phyloP scores from a whole-genome alignment of 1,284 basidiomycete genomes.

The Laetiporus sulphureus region DNA sequence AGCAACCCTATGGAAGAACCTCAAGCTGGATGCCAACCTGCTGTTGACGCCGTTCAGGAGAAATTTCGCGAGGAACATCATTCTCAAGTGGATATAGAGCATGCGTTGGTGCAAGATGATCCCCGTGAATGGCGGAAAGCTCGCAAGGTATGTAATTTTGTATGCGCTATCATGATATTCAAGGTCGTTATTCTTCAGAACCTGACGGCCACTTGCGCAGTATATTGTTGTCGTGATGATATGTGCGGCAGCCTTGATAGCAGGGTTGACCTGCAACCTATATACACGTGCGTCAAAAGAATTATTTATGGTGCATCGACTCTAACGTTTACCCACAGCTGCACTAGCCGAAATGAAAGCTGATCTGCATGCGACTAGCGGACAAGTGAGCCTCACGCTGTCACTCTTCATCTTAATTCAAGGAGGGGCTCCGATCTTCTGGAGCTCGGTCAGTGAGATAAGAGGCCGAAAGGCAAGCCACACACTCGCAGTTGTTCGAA shows the following conservation, averaged over 20 bases:
- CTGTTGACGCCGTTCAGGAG: background rate
- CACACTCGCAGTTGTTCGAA: background rate
- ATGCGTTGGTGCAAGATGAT: constrained; percentile 66
- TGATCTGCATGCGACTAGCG: constrained; percentile 58
- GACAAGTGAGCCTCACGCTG: constrained; percentile 68
- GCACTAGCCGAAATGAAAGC: constrained; percentile 61
- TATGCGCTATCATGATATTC: background rate
- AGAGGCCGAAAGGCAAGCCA: constrained; percentile 67
- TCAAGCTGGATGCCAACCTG: background rate
- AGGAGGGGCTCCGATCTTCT: constrained; percentile 61
- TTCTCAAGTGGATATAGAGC: constrained; percentile 47
- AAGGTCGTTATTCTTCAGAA: background rate
- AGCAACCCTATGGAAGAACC: background rate
- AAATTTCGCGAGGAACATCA: no score
- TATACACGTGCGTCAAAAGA: constrained; percentile 49
- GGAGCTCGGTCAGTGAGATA: constrained; percentile 73
- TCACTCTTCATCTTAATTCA: constrained; percentile 80
- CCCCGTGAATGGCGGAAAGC: constrained; percentile 64
- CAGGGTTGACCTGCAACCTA: constrained; percentile 62
- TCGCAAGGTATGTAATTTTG: constrained; percentile 47
- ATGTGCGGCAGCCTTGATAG: constrained; percentile 56
- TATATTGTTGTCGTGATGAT: constrained; percentile 45
- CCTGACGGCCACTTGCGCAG: background rate
- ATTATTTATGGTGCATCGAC: background rate
- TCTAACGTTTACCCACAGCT: constrained; percentile 35